phyloP scores from a whole-genome alignment of 2,329 filamentous ascomycete genomes.

The Aspergillus calidoustus region DNA sequence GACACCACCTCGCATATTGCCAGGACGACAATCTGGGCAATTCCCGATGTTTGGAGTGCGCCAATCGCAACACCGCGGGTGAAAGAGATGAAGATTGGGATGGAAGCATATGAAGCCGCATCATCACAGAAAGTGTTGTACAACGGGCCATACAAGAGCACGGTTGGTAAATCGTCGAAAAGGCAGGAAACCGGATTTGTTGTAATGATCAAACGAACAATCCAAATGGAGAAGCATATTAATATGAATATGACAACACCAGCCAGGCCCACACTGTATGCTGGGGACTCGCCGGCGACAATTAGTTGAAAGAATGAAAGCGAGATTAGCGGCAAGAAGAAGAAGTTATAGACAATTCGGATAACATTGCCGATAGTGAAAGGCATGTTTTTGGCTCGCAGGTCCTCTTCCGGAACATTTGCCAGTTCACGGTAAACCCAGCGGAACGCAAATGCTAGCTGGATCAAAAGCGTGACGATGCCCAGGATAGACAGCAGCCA shows the following conservation, averaged over 20 bases:
- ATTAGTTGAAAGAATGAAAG: slow-evolving; percentile 92
- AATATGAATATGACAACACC: slow-evolving; percentile 74
- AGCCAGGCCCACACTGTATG: slow-evolving; percentile 74
- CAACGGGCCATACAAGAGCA: slow-evolving; percentile 86
- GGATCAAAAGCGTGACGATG: slow-evolving; percentile 69
- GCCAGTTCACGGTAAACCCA: slow-evolving; percentile 76
- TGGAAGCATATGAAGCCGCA: slow-evolving; percentile 84
- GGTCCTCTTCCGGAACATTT: slow-evolving; percentile 78
- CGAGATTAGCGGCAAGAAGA: slow-evolving; percentile 83
- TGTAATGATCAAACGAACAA: slow-evolving; percentile 77
- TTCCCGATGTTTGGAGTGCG: slow-evolving; percentile 87
- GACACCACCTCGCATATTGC: slow-evolving; percentile 94
- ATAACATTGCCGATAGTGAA: slow-evolving; percentile 81
- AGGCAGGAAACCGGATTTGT: slow-evolving; percentile 83
- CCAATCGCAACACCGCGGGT: slow-evolving; percentile 88
- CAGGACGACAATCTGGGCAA: slow-evolving; percentile 88
- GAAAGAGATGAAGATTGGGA: slow-evolving; percentile 83
- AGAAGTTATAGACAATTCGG: slow-evolving; percentile 89
- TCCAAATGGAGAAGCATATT: slow-evolving; percentile 75
- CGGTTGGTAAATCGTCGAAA: slow-evolving; percentile 89
- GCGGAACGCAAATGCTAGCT: slow-evolving; percentile 75
- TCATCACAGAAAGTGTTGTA: slow-evolving; percentile 98
- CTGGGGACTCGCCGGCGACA: slow-evolving; percentile 68
- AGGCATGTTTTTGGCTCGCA: slow-evolving; percentile 88
- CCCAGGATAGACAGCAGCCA: slow-evolving; percentile 82